A percentile compares a stretch with the other conserved stretches of the same genome.
These are phyloP conservation scores for Baudoinia panamericana DNA, from an alignment of 495 filamentous ascomycete species.

Conservation along the genomic window DNA sequence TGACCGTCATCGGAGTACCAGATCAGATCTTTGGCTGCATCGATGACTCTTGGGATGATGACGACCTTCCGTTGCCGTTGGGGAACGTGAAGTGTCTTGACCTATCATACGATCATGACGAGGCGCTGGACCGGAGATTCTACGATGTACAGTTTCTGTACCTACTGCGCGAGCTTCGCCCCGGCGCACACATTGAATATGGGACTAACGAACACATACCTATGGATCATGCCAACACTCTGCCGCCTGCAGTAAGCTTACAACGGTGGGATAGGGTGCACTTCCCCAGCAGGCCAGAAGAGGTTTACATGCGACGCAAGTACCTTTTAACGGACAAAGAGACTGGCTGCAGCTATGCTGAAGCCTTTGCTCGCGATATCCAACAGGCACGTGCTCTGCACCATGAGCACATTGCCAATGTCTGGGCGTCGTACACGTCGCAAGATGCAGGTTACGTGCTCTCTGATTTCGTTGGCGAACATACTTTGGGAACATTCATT, in stretches of 20 bases:
- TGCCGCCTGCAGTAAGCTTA: conserved; percentile 38
- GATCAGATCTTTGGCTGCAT: conserved; percentile 77
- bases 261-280: conserved; percentile 55
- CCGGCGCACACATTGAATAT: conserved; percentile 62
- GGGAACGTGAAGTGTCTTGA: conserved; percentile 55
- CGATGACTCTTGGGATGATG: conserved; percentile 77
- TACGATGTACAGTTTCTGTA: conserved; percentile 72
- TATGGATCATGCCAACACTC: conserved; percentile 50
- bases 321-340: conserved; percentile 16
- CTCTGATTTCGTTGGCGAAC: conserved; percentile 61
- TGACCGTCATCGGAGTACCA: conserved; percentile 65
- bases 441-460: conserved; percentile 61
- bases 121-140: conserved; percentile 58
- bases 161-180: conserved; percentile 53
- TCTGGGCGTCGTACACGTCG: conserved; percentile 68
- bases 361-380: conserved; percentile 52
- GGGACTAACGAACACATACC: conserved; percentile 68
- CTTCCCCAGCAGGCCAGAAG: conserved; percentile 44
- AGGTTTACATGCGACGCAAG: conserved; percentile 52
- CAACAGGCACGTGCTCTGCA: conserved; percentile 47
- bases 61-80: conserved; percentile 67
- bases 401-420: conserved; percentile 68
- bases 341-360: conserved; percentile 3
- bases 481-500: conserved; percentile 65
- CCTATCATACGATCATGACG: conserved; percentile 47